phyloP scores from a whole-genome alignment of 2,329 filamentous ascomycete species.

The Sarocladium kiliense region DNA sequence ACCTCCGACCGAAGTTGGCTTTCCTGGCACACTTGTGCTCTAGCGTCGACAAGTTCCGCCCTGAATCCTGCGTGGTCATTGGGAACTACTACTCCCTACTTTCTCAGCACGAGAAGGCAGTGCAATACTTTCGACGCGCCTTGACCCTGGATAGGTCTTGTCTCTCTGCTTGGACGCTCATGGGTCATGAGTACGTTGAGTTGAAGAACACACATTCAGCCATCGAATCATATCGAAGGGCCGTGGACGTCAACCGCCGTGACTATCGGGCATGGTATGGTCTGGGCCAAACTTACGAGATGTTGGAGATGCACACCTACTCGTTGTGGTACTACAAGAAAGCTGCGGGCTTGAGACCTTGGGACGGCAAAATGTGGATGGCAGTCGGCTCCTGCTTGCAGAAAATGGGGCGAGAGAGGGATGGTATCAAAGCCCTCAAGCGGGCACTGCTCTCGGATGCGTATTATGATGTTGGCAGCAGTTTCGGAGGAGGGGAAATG shows the following conservation, averaged over 20 bases:
- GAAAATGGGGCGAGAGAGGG: slow-evolving; percentile 79
- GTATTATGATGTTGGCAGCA: slow-evolving; percentile 67
- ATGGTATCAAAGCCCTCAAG: slow-evolving; percentile 93
- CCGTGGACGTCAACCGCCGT: slow-evolving; percentile 91
- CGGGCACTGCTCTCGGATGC: slow-evolving; percentile 83
- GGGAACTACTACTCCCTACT: slow-evolving; percentile 96
- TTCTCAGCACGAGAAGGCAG: slow-evolving; percentile 94
- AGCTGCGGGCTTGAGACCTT: slow-evolving; percentile 85
- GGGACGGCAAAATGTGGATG: slow-evolving; percentile 99
- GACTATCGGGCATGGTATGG: slow-evolving; percentile 99
- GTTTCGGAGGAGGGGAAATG: slow-evolving; percentile 41
- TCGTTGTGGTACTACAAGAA: slow-evolving; percentile 97
- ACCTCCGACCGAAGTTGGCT: slow-evolving; percentile 79
- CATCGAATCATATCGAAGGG: slow-evolving; percentile 92
- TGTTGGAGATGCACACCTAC: slow-evolving; percentile 97
- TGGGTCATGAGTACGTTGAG: slow-evolving; percentile 98
- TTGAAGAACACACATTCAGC: slow-evolving; percentile 98
- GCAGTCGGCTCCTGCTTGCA: slow-evolving; percentile 89
- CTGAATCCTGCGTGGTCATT: slow-evolving; percentile 93
- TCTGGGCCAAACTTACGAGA: slow-evolving; percentile 92
- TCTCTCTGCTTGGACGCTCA: slow-evolving; percentile 93
- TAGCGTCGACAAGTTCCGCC: slow-evolving; percentile 89
- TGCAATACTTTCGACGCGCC: slow-evolving; percentile 94
- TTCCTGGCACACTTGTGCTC: slow-evolving; percentile 90
- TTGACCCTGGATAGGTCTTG: slow-evolving; percentile 86